Percentiles rank a stretch among this genome's conserved stretches.
phyloP scores from a whole-genome alignment of 257 asterid genomes.

The Solanum lycopersicoides region DNA sequence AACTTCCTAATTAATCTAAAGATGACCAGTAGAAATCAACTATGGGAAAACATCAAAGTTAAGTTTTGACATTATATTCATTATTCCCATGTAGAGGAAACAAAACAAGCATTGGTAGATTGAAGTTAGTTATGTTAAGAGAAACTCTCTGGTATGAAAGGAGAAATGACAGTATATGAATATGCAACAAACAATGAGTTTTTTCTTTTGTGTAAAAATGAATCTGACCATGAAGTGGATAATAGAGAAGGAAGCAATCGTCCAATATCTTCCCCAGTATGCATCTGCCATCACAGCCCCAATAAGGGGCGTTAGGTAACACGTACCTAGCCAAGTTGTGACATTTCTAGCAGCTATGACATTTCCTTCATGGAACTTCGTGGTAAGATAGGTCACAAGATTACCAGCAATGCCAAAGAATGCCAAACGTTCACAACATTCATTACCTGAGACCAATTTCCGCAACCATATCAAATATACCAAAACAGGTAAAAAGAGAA shows the following conservation, averaged over 20 bases:
- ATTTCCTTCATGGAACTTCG: constrained; percentile 73
- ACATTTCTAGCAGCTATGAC: constrained; percentile 86
- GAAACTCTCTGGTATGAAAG: too few species aligned
- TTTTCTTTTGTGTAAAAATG: neutral
- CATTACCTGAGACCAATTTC: constrained; percentile 56
- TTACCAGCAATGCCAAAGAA: constrained; percentile 86
- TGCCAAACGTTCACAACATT: constrained; percentile 93
- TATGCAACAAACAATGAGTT: too few species aligned
- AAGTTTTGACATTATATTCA: too few species aligned
- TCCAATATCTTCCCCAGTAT: constrained; percentile 97
- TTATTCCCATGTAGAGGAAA: too few species aligned
- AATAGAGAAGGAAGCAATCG: constrained; percentile 86
- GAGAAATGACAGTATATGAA: too few species aligned
- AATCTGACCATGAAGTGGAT: constrained; percentile 53
- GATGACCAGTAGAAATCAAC: too few species aligned
- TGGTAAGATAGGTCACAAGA: constrained; percentile 82
- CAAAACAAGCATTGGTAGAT: too few species aligned
- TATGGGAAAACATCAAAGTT: too few species aligned
- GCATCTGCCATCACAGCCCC: constrained; percentile 96
- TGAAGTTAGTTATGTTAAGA: too few species aligned
- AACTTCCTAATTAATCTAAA: too few species aligned
- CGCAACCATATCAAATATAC: neutral
- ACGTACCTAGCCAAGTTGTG: constrained; percentile 96
- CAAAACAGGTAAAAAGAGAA: neutral
- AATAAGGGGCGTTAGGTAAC: constrained; percentile 75